phyloP scores from a whole-genome alignment of 306 rosid species.

The Lathyrus oleraceus region DNA sequence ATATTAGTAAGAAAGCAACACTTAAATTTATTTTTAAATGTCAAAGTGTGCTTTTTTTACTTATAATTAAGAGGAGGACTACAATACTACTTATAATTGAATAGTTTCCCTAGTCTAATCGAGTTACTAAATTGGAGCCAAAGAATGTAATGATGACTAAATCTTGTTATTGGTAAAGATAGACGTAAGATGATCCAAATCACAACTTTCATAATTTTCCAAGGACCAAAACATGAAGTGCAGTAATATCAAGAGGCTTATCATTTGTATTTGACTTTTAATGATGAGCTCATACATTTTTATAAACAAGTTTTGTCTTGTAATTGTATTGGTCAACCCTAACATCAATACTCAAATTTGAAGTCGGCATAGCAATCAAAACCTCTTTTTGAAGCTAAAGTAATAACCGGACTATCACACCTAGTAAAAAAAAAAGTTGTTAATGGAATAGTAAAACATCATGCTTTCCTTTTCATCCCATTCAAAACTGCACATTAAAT shows the following conservation, averaged over 20 bases:
- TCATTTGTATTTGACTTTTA: slow-evolving; percentile 45
- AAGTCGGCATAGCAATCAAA: slow-evolving; percentile 41
- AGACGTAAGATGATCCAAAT: slow-evolving; percentile 32
- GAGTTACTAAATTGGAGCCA: slow-evolving; percentile 9
- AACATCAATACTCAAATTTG: slow-evolving; percentile 33
- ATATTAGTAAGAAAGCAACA: too few relatives aligned
- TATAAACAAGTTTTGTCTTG: slow-evolving; percentile 35
- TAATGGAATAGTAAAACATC: not conserved
- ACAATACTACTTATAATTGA: too few relatives aligned
- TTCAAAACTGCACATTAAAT: not conserved
- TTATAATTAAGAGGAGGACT: too few relatives aligned
- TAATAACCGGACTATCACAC: slow-evolving; percentile 25
- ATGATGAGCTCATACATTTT: slow-evolving; percentile 38
- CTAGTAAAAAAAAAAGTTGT: not conserved
- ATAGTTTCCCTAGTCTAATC: not conserved
- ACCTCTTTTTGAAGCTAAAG: slow-evolving; percentile 35
- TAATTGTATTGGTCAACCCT: slow-evolving; percentile 29
- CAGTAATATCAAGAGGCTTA: slow-evolving; percentile 37
- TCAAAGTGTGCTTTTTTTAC: too few relatives aligned
- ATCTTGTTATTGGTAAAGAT: slow-evolving; percentile 3
- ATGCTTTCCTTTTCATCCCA: not conserved
- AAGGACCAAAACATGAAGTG: slow-evolving; percentile 36
- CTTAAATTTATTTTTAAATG: too few relatives aligned
- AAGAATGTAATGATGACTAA: slow-evolving; percentile 1
- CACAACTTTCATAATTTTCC: slow-evolving; percentile 30